Conservation (phyloP, 768 basidiomycete species). For the Tephrocybe sp. region DNA sequence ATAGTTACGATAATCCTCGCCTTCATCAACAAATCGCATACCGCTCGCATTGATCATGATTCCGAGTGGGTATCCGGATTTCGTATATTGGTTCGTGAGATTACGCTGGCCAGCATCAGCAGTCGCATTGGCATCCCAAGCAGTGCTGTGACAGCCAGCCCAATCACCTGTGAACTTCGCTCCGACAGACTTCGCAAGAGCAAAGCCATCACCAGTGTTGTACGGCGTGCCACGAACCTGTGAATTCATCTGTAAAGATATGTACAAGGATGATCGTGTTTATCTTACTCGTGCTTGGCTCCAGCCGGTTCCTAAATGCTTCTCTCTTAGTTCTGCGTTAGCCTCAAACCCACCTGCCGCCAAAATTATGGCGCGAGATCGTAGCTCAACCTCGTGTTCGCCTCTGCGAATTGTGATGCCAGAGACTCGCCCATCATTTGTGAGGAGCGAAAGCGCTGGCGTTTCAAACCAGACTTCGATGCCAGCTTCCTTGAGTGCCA, state of each 20-base stretch:
- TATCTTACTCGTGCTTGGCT: conserved; percentile 46
- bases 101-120: conserved; percentile 48
- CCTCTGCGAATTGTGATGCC: conserved; percentile 44
- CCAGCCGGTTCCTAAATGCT: conserved; percentile 61
- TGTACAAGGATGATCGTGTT: neutral
- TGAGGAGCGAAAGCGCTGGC: conserved; percentile 38
- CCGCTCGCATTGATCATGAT: conserved; percentile 64
- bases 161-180: conserved; percentile 65
- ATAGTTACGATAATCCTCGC: conserved; percentile 69
- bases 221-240: conserved; percentile 72
- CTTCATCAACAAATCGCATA: conserved; percentile 67
- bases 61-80: conserved; percentile 71
- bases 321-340: conserved; percentile 43
- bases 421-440: conserved; percentile 34
- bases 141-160: conserved; percentile 68
- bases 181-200: conserved; percentile 46
- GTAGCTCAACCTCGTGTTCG: conserved; percentile 34
- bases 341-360: conserved; percentile 71
- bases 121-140: conserved; percentile 66
- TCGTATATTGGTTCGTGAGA: conserved; percentile 69
- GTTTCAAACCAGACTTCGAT: conserved; percentile 59
- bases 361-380: conserved; percentile 47
- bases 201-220: conserved; percentile 65
- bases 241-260: neutral
- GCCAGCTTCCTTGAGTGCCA: conserved; percentile 44